phyloP scores from a whole-genome alignment of 148 eudicot genomes.

The Nepenthes mirabilis region DNA sequence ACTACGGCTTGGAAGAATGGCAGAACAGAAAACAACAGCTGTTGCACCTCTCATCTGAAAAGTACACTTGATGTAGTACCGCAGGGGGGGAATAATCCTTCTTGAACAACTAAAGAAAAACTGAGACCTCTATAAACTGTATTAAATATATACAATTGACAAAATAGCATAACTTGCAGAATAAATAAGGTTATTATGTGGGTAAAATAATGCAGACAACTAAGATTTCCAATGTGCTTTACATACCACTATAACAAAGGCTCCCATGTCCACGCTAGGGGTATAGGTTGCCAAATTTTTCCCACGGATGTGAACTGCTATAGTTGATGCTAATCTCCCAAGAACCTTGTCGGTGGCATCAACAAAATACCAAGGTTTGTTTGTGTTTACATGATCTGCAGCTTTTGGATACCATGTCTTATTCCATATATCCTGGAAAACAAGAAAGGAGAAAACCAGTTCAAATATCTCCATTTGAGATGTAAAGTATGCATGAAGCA shows the following conservation, averaged over 20 bases:
- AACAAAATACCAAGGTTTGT: slow-evolving; percentile 82
- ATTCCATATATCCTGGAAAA: slow-evolving; percentile 81
- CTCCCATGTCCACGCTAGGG: slow-evolving; percentile 99
- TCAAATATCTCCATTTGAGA: neutral
- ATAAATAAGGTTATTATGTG: too few relatives aligned
- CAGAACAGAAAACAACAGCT: too few relatives aligned
- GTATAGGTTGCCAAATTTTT: slow-evolving; percentile 81
- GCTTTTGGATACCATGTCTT: slow-evolving; percentile 95
- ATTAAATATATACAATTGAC: neutral
- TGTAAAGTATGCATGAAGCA: too few relatives aligned
- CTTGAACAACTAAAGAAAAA: too few relatives aligned
- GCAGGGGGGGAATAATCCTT: too few relatives aligned
- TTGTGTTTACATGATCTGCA: slow-evolving; percentile 64
- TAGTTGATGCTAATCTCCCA: slow-evolving; percentile 81
- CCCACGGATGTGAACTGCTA: slow-evolving; percentile 79
- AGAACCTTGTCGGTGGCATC: slow-evolving; percentile 90
- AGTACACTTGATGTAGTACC: too few relatives aligned
- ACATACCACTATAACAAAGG: slow-evolving; percentile 92
- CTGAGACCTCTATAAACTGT: neutral
- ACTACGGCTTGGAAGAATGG: too few relatives aligned
- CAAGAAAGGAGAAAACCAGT: neutral
- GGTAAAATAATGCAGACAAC: too few relatives aligned
- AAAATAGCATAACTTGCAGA: too few relatives aligned
- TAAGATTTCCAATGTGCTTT: neutral
- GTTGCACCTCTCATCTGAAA: too few relatives aligned